Evolutionary conservation across 2,329 filamentous ascomycete genomes (phyloP).

Genomic region (Aureobasidium melanogenum): DNA sequence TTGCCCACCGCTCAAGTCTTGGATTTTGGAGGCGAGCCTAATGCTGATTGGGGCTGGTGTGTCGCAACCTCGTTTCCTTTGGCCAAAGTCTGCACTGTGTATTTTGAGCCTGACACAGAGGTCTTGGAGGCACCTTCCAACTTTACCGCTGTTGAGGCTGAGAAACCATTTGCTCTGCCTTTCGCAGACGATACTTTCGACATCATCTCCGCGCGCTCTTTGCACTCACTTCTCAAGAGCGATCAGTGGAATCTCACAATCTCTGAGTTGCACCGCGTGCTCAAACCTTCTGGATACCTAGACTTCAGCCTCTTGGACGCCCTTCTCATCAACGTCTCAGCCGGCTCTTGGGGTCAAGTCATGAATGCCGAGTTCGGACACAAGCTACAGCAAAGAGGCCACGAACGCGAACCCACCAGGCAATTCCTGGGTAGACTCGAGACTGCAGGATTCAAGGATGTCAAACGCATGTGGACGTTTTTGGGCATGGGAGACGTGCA

Average conservation of each 20-base stretch:
- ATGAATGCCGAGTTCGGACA: constrained; percentile 89
- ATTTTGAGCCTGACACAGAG: constrained; percentile 47
- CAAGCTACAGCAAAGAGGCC: constrained; percentile 78
- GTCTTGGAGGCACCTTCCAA: constrained; percentile 78
- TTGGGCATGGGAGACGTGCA: constrained; percentile 60
- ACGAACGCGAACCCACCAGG: constrained; percentile 78
- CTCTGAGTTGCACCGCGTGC: constrained; percentile 75
- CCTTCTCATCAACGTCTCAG: constrained; percentile 75
- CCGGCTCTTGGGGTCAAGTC: constrained; percentile 57
- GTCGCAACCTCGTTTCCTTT: constrained; percentile 78
- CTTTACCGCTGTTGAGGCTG: constrained; percentile 58
- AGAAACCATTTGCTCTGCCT: constrained; percentile 66
- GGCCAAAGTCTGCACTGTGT: constrained; percentile 67
- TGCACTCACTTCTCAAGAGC: constrained; percentile 74
- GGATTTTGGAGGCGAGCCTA: constrained; percentile 75
- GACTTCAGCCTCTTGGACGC: constrained; percentile 88
- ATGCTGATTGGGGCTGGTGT: constrained; percentile 94
- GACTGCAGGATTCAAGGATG: constrained; percentile 66
- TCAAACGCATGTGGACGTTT: constrained; percentile 81
- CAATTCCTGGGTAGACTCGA: constrained; percentile 67
- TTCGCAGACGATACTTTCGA: constrained; percentile 85
- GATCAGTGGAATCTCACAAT: constrained; percentile 88
- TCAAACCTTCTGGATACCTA: constrained; percentile 87
- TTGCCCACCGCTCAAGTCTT: constrained; percentile 56
- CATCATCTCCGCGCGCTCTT: constrained; percentile 77